These are phyloP conservation scores for Neopestalotiopsis sp. DNA, from an alignment of 2,329 filamentous ascomycete species.

Conservation along the genomic window DNA sequence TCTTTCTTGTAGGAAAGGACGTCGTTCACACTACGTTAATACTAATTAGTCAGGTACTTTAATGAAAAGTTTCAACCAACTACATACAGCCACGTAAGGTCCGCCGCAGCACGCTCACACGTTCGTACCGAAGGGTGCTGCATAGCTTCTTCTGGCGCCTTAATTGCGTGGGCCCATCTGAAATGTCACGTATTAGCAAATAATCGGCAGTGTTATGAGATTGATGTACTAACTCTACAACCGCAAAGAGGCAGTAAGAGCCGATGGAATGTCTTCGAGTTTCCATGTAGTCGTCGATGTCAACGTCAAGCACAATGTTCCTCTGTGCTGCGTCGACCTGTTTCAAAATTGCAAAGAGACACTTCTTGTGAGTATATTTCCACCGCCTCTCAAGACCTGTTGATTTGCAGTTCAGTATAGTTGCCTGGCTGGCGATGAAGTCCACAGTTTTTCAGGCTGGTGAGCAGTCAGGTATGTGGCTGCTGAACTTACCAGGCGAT, in stretches of 20 bases:
- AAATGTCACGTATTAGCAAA: no score
- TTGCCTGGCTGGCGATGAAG: no score
- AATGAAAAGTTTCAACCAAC: no score
- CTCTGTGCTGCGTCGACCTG: constrained; percentile 6
- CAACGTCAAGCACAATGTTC: background rate
- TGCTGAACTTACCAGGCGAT: background rate
- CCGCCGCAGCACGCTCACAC: background rate
- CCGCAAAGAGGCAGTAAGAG: constrained; percentile 6
- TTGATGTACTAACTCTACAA: background rate
- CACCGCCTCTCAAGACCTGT: background rate
- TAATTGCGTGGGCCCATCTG: constrained; percentile 11
- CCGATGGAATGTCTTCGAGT: constrained; percentile 6
- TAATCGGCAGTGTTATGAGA: no score
- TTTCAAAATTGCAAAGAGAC: constrained; percentile 3
- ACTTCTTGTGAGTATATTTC: constrained; percentile 5
- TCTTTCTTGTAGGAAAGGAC: constrained; percentile 14
- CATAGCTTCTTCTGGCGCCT: background rate
- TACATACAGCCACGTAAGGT: constrained; percentile 10
- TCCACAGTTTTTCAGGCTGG: background rate
- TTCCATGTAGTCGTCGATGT: constrained; percentile 7
- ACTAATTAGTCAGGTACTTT: background rate
- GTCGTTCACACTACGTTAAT: constrained; percentile 5
- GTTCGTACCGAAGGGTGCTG: background rate
- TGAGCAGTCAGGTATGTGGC: no score
- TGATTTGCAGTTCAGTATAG: background rate